These are phyloP conservation scores for Paramecium bursaria DNA, from an alignment of 73 alveolate genomes.

Conservation along the genomic window DNA sequence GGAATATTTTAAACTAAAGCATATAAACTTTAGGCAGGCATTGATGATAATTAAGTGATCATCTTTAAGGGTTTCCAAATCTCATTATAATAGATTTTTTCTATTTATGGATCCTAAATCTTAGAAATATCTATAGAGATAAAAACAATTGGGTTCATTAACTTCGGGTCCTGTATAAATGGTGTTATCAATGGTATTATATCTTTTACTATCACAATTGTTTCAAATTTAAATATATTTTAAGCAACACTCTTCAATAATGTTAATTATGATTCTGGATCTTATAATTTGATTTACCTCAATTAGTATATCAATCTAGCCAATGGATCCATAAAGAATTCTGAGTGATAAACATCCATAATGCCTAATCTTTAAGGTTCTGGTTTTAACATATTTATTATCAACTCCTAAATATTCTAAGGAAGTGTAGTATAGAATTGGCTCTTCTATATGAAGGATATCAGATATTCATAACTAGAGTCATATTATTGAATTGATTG, in stretches of 20 bases:
- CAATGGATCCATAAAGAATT: slow-evolving; percentile 49
- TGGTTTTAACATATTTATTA: slow-evolving; percentile 12
- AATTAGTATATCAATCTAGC: slow-evolving; percentile 17
- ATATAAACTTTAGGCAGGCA: slow-evolving; percentile 44
- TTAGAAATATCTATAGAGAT: slow-evolving; percentile 25
- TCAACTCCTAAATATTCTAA: neutral
- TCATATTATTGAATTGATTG: neutral
- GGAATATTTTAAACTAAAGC: slow-evolving; percentile 25
- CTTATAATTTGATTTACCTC: slow-evolving; percentile 9
- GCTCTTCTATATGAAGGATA: slow-evolving; percentile 23
- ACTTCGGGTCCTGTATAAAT: neutral
- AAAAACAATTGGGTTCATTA: slow-evolving; percentile 2
- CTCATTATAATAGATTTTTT: neutral
- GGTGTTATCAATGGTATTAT: slow-evolving; percentile 26
- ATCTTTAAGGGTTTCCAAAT: slow-evolving; percentile 21
- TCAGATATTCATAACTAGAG: slow-evolving; percentile 28
- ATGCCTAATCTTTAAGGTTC: slow-evolving; percentile 5
- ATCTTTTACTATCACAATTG: slow-evolving; percentile 4
- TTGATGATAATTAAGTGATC: neutral
- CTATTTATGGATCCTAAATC: neutral
- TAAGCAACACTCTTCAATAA: slow-evolving; percentile 2
- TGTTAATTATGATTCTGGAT: slow-evolving; percentile 1
- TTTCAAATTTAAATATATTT: slow-evolving; percentile 32
- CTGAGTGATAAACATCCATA: slow-evolving; percentile 4
- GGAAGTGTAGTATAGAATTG: neutral